Percentiles rank a stretch among this genome's conserved stretches.
These are phyloP conservation scores for Hypoxylon fuscum DNA, from an alignment of 495 filamentous ascomycete genomes.

Conservation along the genomic window DNA sequence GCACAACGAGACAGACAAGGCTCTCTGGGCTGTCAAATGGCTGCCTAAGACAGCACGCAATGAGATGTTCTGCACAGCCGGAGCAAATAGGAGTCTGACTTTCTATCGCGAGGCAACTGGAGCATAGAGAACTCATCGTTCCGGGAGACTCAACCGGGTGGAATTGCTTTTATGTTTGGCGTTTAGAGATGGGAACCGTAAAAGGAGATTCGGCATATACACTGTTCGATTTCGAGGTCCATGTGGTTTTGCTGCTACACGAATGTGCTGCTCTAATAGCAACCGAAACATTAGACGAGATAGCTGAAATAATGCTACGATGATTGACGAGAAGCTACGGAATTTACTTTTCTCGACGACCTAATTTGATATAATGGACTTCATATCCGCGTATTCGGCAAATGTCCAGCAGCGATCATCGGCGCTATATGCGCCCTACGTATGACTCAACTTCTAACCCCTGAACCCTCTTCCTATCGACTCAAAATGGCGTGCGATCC, in stretches of 20 bases:
- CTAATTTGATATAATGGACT: too few relatives aligned
- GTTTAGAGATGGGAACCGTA: conserved; percentile 37
- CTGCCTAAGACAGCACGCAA: conserved; percentile 75
- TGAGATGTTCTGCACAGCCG: conserved; percentile 88
- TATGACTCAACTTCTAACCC: conserved; percentile 22
- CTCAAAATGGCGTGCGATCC: neutral
- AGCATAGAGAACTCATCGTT: conserved; percentile 50
- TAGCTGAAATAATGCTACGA: neutral
- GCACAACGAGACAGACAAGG: conserved; percentile 86
- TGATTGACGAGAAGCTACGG: too few relatives aligned
- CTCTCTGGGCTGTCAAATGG: conserved; percentile 89
- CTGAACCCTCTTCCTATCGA: conserved; percentile 17
- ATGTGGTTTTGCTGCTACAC: conserved; percentile 9
- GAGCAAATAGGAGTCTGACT: conserved; percentile 78
- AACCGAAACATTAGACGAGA: neutral
- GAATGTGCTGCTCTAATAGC: neutral
- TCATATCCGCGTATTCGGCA: too few relatives aligned
- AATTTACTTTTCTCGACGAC: too few relatives aligned
- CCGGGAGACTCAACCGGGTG: neutral
- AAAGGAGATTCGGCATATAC: conserved; percentile 27
- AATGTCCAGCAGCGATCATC: too few relatives aligned
- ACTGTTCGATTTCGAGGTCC: neutral
- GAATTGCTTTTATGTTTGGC: conserved; percentile 20
- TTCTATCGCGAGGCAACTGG: conserved; percentile 95
- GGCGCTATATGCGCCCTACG: neutral